These are phyloP conservation scores for Fusarium illudens DNA, from an alignment of 2,329 filamentous ascomycete species.

Conservation along the genomic window DNA sequence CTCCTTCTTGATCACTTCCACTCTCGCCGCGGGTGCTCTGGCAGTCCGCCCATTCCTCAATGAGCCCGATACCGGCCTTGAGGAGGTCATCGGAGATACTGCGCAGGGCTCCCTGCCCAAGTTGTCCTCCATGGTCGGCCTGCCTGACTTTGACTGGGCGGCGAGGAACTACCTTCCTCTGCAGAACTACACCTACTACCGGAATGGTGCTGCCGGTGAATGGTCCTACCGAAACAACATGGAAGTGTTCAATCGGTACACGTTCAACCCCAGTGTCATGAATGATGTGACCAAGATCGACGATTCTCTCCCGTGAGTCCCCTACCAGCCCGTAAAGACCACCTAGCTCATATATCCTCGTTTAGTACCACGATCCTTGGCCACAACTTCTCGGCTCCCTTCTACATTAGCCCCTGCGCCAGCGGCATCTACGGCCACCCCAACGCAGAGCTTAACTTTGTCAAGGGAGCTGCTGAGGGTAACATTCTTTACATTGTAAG, in stretches of 20 bases:
- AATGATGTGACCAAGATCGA: conserved; percentile 54
- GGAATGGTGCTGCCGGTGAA: conserved; percentile 60
- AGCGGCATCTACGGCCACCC: conserved; percentile 53
- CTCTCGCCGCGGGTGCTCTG: conserved; percentile 42
- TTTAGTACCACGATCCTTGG: conserved; percentile 55
- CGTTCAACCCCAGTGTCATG: conserved; percentile 57
- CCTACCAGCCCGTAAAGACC: neutral
- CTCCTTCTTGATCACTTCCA: conserved; percentile 10
- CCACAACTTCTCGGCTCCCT: conserved; percentile 58
- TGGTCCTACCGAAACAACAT: conserved; percentile 64
- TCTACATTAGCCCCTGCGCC: conserved; percentile 60
- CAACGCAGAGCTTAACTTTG: conserved; percentile 56
- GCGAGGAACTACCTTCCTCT: conserved; percentile 56
- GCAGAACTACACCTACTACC: conserved; percentile 54
- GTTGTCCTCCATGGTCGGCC: conserved; percentile 53
- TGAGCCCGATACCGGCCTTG: conserved; percentile 55
- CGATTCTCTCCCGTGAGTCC: conserved; percentile 37
- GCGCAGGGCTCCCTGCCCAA: conserved; percentile 48
- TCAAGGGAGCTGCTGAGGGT: conserved; percentile 54
- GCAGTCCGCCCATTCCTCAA: conserved; percentile 53
- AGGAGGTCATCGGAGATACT: conserved; percentile 45
- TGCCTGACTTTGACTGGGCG: conserved; percentile 62
- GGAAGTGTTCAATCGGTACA: conserved; percentile 58
- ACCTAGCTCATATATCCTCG: neutral
- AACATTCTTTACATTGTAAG: conserved; percentile 57